These are phyloP conservation scores for Phytophthora fragariae DNA, from an alignment of 352 stramenopile genomes.

Conservation along the genomic window DNA sequence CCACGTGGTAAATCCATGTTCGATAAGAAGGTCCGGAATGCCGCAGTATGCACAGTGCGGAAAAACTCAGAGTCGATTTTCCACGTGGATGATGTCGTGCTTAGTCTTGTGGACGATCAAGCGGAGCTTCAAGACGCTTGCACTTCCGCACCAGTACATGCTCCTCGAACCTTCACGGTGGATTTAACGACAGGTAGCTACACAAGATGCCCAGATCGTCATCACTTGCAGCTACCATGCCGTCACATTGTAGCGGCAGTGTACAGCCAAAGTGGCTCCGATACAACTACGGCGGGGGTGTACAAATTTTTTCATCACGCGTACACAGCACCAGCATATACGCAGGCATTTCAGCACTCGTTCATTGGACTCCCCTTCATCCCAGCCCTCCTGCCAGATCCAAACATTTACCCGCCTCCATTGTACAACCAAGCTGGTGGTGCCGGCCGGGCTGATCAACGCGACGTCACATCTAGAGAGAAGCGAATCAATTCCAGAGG, in stretches of 20 bases:
- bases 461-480: no score
- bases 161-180: not conserved
- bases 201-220: not conserved
- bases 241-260: not conserved
- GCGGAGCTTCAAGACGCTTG: not conserved
- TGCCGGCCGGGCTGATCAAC: no score
- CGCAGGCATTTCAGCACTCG: not conserved
- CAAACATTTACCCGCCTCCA: no score
- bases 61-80: conserved; percentile 3
- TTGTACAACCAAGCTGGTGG: no score
- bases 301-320: not conserved
- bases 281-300: not conserved
- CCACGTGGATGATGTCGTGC: not conserved
- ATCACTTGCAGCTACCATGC: not conserved
- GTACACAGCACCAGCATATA: not conserved
- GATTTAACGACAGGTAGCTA: not conserved
- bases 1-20: conserved; percentile 6
- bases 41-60: conserved; percentile 3
- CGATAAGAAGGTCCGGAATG: conserved; percentile 2
- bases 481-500: no score
- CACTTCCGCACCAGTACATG: not conserved
- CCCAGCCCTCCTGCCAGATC: no score
- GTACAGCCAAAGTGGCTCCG: not conserved
- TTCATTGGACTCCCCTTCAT: not conserved
- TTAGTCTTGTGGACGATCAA: not conserved